Base-by-base conservation (phyloP, 73 alveolate genomes). In the Stentor roeselii region DNA sequence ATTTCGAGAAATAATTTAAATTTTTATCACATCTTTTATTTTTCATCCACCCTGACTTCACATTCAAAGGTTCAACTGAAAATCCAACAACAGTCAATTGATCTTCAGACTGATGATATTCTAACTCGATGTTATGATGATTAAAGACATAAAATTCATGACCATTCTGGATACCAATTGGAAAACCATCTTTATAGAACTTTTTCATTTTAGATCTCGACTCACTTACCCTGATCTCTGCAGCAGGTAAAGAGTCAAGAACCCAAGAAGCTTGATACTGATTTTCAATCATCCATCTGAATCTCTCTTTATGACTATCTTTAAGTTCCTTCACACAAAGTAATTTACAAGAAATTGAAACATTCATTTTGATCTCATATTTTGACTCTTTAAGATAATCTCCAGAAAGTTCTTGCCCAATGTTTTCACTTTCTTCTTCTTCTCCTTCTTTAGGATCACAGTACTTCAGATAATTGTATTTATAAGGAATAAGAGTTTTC, bases 251-350 rank as follows among this genome's bases (percentile, higher is more conserved):
- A 1, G 27, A 27, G 39, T 76, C 84, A 15, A 76, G 11, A 37
- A 76, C 84, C 84, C 84, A 76, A 39, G 34, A 39, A 21, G 74
- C 76, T 37, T 34, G 32, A 38, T 76, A 76, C n/a, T 76, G 41
- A 2, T 76, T 76, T 15, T 76, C 84, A 21, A 76, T 76, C 60
- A 76, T 39, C 84, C 84, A 76, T 76, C 39, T n/a, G 84, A 76
- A 76, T 1, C 39, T 76, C 21, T 76, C 39, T 30, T 36, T 21
- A 14, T 76, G 76, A 2, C 39, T 21, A 2, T 37, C 34, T 34
- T 76, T 76, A 40, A 21, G 78, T 41, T 76, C 75, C 39, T 21
- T 76, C 39, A 0, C 34, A 2, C 84, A 76, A 0, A 76, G 84
- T 15, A 31, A 0, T 34, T 37, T 76, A 35, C 84, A 76, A 1